Evolutionary conservation across 2,329 filamentous ascomycete genomes (phyloP).

Genomic region (Diaporthe caulivora): DNA sequence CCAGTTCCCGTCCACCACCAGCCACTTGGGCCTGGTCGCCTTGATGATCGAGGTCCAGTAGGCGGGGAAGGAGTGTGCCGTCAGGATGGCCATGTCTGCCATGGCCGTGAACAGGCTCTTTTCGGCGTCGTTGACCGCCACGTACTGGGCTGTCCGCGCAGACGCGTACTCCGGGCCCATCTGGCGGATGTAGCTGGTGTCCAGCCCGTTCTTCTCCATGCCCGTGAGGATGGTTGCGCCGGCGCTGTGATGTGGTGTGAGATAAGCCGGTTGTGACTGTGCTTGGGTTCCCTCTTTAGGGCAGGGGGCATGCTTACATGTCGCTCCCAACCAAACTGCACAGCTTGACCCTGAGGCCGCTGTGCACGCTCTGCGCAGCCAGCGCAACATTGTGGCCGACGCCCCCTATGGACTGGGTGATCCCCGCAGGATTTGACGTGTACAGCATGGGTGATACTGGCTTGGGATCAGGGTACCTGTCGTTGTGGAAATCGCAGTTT

Average conservation of each 20-base stretch:
- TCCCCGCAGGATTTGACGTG: conserved; percentile 88
- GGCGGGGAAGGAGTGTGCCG: conserved; percentile 63
- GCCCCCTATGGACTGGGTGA: conserved; percentile 87
- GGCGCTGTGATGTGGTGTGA: conserved; percentile 61
- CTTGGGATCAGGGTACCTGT: conserved; percentile 44
- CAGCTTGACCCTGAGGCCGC: conserved; percentile 72
- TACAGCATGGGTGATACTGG: conserved; percentile 66
- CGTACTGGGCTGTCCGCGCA: conserved; percentile 86
- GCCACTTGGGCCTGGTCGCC: conserved; percentile 74
- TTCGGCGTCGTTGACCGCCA: conserved; percentile 86
- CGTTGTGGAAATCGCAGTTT: conserved; percentile 78
- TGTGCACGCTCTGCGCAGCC: conserved; percentile 79
- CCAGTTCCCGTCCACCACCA: conserved; percentile 93
- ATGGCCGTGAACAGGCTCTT: conserved; percentile 92
- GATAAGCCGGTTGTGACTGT: neutral
- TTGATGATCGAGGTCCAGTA: conserved; percentile 73
- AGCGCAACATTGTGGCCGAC: conserved; percentile 93
- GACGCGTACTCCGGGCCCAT: conserved; percentile 62
- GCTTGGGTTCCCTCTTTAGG: neutral
- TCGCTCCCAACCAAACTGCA: conserved; percentile 88
- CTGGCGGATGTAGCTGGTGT: conserved; percentile 71
- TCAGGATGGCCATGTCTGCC: conserved; percentile 93
- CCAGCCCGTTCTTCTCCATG: conserved; percentile 74
- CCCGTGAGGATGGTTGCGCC: conserved; percentile 79
- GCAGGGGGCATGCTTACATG: conserved; percentile 60